Evolutionary conservation across 306 rosid genomes (phyloP).

Genomic region (Medicago arabica): DNA sequence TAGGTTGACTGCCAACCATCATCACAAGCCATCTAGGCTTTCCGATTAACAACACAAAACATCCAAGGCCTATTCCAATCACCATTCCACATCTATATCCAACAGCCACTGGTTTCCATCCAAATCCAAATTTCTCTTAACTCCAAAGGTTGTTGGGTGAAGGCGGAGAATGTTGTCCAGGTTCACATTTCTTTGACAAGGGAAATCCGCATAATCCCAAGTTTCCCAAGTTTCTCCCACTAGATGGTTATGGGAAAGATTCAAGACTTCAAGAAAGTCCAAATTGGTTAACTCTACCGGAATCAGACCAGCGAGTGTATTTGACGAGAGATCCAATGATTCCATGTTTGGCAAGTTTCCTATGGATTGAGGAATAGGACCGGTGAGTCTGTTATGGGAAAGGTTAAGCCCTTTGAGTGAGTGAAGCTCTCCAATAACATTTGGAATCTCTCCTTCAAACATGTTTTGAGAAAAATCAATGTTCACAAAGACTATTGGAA

Average conservation of each 20-base stretch:
- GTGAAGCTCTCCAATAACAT: background rate
- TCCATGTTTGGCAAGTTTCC: background rate
- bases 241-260: conserved; percentile 43
- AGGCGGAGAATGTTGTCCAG: background rate
- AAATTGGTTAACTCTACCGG: conserved; percentile 39
- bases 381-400: background rate
- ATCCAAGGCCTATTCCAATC: conserved; percentile 41
- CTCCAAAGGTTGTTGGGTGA: background rate
- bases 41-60: conserved; percentile 13
- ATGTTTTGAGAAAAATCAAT: background rate
- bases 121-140: conserved; percentile 30
- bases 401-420: background rate
- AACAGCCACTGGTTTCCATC: conserved; percentile 43
- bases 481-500: background rate
- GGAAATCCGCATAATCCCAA: conserved; percentile 46
- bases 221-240: conserved; percentile 46
- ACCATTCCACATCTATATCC: conserved; percentile 52
- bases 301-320: conserved; percentile 35
- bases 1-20: background rate
- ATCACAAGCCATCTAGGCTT: conserved; percentile 33
- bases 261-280: conserved; percentile 16
- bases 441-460: background rate
- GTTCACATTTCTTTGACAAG: conserved; percentile 21
- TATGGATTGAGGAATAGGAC: background rate
- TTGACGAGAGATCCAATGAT: conserved; percentile 17